Evolutionary conservation across 139 green algal genomes (phyloP).

Genomic region (Coccomyxa sp.): DNA sequence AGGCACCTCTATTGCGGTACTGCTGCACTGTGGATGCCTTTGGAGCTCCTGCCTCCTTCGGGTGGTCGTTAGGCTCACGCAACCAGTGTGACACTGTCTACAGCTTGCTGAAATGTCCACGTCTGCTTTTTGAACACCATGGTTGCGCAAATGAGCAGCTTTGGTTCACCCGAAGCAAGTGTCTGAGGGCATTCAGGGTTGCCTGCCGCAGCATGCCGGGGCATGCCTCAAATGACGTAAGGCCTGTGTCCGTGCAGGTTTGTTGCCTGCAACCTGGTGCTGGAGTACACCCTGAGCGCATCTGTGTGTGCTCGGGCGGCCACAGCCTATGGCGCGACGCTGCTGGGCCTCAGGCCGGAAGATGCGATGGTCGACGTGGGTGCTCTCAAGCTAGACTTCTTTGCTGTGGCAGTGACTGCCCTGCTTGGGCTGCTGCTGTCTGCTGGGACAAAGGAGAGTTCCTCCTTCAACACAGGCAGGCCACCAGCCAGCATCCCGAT

Average conservation of each 20-base stretch:
- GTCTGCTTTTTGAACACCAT: too few species aligned
- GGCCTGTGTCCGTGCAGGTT: conserved; percentile 51
- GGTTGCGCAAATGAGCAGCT: neutral
- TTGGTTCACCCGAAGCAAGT: neutral
- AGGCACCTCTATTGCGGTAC: neutral
- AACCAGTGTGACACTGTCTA: too few species aligned
- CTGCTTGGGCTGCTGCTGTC: conserved; percentile 53
- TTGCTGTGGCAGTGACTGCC: conserved; percentile 35
- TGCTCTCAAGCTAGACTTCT: conserved; percentile 57
- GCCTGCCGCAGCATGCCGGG: too few species aligned
- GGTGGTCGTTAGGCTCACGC: too few species aligned
- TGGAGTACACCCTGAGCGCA: conserved; percentile 81
- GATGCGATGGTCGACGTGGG: conserved; percentile 34
- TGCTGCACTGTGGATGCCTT: neutral
- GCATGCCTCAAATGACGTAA: too few species aligned
- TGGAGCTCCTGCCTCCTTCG: too few species aligned
- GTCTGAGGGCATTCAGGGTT: neutral
- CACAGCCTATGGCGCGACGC: conserved; percentile 70
- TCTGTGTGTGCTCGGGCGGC: conserved; percentile 80
- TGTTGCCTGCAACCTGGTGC: conserved; percentile 69
- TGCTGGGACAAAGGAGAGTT: conserved; percentile 58
- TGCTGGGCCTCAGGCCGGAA: conserved; percentile 40
- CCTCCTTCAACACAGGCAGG: conserved; percentile 66
- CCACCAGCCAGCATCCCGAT: conserved; percentile 43
- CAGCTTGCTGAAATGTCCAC: too few species aligned